Base-by-base conservation (phyloP, 441 rosid species). In the Pelargonium fulgidum region DNA sequence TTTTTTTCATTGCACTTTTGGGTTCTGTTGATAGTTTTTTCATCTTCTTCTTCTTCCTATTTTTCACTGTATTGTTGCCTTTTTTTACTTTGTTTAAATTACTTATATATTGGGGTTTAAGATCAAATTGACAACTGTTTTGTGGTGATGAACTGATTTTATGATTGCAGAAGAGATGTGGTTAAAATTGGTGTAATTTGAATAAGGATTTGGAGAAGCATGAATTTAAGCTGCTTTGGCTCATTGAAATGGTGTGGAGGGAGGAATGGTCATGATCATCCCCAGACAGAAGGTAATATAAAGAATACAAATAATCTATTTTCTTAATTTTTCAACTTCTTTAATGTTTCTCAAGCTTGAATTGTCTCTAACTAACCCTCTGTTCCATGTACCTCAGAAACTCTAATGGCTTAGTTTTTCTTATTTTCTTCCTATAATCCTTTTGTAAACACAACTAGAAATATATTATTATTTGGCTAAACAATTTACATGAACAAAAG, bases 221-320 rank as follows among this genome's bases (percentile, higher is more conserved):
- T 92, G 98, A 74, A 64, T 75, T 84, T 20, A 70, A 63, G 76
- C 41, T 89, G 91, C 81, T 86, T 87, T 59, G 83, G 87, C 72
- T 19, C 68, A 56, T 70, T 80, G 70, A 73, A 59, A 68, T 67
- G 79, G 71, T 82, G 85, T 66, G 82, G 79, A 76, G 67, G 83
- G 74, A 77, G 69, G 36, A 68, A 75, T 48, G 66, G 41, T 54
- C 75, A 42, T 16, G 70, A 66, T 45, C 86, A 76, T 33, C 68
- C 48, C 41, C 85, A 81, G 61, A 72, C 84, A 72, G 75, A 88
- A 75, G 90, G 97, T 90, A 83, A 74, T 76, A 64, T 45, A 20
- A 62, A 71, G 63, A 14, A 2, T 19, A 14, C 7, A 7, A 52
- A 14, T 52, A 4, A 14, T 14, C 33, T 52, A 19, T 52, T 14